Evolutionary conservation across 2,329 filamentous ascomycete species (phyloP).

Genomic region (Emydomyces testavorans): DNA sequence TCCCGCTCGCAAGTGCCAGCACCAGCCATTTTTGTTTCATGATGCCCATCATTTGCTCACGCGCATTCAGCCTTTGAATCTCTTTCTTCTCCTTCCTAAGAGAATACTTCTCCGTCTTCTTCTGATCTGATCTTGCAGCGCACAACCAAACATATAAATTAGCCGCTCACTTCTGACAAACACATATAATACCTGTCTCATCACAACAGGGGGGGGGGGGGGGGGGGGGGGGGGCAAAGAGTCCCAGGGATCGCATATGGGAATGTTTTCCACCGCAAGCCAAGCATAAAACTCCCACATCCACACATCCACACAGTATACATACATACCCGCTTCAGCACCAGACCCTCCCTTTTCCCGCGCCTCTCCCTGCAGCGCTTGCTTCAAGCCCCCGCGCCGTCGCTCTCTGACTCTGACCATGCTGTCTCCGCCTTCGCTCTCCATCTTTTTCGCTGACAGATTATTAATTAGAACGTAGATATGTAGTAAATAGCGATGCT

Average conservation of each 20-base stretch:
- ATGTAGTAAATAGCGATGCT: too few relatives aligned
- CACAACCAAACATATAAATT: not conserved
- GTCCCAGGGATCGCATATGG: too few relatives aligned
- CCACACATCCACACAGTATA: too few relatives aligned
- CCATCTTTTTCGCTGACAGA: too few relatives aligned
- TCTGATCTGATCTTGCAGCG: not conserved
- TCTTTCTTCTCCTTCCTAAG: not conserved
- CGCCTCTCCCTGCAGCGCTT: not conserved
- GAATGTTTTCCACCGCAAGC: too few relatives aligned
- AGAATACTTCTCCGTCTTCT: not conserved
- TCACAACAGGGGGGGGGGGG: too few relatives aligned
- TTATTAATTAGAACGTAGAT: too few relatives aligned
- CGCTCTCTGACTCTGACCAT: not conserved
- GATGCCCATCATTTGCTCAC: not conserved
- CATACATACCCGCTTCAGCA: not conserved
- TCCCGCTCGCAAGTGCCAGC: slow-evolving; percentile 49
- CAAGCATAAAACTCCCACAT: too few relatives aligned
- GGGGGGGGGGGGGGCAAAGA: too few relatives aligned
- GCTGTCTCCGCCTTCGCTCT: not conserved
- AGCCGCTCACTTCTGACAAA: too few relatives aligned
- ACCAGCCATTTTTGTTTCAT: slow-evolving; percentile 36
- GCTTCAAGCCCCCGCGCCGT: not conserved
- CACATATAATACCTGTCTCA: too few relatives aligned
- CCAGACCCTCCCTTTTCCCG: not conserved
- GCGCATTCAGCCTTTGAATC: not conserved